Percentiles rank a stretch among this genome's conserved stretches.
Evolutionary conservation across 176 grass and related monocot species (phyloP).

Genomic region (Secale cereale): DNA sequence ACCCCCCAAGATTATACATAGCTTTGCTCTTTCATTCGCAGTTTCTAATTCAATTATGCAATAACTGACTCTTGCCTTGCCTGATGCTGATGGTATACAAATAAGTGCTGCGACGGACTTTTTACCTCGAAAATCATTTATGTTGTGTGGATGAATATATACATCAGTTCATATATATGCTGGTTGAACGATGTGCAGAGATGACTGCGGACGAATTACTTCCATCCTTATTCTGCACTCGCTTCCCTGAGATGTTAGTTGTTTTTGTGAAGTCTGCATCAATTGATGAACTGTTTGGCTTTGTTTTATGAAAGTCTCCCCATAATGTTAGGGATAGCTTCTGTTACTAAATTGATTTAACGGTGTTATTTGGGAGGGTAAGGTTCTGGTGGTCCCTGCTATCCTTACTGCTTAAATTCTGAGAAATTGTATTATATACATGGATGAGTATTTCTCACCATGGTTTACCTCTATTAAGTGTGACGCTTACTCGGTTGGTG

Average conservation of each 20-base stretch:
- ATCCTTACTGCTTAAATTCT: background rate
- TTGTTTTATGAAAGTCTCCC: slow-evolving; percentile 1
- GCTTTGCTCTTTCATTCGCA: background rate
- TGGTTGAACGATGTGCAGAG: background rate
- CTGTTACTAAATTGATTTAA: slow-evolving; percentile 3
- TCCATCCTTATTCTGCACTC: background rate
- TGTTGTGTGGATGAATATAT: background rate
- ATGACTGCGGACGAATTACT: background rate
- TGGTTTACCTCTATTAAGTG: background rate
- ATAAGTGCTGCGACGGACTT: background rate
- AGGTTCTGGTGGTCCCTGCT: background rate
- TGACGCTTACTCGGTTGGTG: background rate
- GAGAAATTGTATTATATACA: background rate
- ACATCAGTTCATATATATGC: background rate
- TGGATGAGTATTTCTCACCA: slow-evolving; percentile 6
- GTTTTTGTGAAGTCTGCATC: background rate
- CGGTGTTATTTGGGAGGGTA: background rate
- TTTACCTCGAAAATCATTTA: background rate
- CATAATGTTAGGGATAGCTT: background rate
- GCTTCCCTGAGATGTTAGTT: background rate
- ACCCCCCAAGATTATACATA: background rate
- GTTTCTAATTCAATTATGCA: slow-evolving; percentile 23
- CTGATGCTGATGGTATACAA: slow-evolving; percentile 31
- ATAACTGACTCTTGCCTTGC: background rate
- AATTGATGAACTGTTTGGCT: background rate